Percentiles rank a stretch among this genome's conserved stretches.
Evolutionary conservation across 2,329 filamentous ascomycete genomes (phyloP).

Genomic region (Pseudogymnoascus sp.): DNA sequence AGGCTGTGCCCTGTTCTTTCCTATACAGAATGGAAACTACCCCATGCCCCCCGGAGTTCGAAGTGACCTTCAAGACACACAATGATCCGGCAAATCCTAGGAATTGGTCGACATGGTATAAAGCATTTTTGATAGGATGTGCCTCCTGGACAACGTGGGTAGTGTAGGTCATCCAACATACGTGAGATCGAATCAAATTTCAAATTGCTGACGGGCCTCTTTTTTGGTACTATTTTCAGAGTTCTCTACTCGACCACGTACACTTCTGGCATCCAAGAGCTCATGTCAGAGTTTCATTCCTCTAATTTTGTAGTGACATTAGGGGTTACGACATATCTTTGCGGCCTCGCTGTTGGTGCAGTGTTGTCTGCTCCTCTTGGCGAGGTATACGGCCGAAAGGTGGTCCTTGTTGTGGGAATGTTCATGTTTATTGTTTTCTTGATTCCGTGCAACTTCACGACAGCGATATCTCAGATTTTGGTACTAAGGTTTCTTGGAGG

Average conservation of each 20-base stretch:
- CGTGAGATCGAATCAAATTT: constrained; percentile 38
- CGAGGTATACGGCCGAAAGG: constrained; percentile 60
- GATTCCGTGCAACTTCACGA: constrained; percentile 64
- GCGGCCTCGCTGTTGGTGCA: constrained; percentile 66
- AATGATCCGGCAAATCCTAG: constrained; percentile 57
- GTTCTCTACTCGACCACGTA: constrained; percentile 75
- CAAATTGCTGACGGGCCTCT: constrained; percentile 34
- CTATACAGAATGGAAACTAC: not conserved
- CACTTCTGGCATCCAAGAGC: constrained; percentile 62
- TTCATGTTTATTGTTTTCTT: constrained; percentile 59
- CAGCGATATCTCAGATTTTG: constrained; percentile 61
- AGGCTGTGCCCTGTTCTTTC: not conserved
- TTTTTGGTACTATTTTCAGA: constrained; percentile 19
- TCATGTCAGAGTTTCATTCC: constrained; percentile 60
- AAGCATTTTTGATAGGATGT: constrained; percentile 29
- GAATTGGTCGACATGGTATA: constrained; percentile 55
- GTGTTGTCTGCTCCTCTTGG: constrained; percentile 67
- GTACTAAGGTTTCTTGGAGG: constrained; percentile 66
- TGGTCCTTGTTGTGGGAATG: constrained; percentile 64
- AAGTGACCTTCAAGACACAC: constrained; percentile 60
- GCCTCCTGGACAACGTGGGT: constrained; percentile 33
- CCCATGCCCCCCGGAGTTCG: constrained; percentile 49
- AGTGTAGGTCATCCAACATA: constrained; percentile 34
- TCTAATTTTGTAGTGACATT: constrained; percentile 57
- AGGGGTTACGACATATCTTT: constrained; percentile 70